These are phyloP conservation scores for Artemisia annua DNA, from an alignment of 129 eudicot species.

Conservation along the genomic window DNA sequence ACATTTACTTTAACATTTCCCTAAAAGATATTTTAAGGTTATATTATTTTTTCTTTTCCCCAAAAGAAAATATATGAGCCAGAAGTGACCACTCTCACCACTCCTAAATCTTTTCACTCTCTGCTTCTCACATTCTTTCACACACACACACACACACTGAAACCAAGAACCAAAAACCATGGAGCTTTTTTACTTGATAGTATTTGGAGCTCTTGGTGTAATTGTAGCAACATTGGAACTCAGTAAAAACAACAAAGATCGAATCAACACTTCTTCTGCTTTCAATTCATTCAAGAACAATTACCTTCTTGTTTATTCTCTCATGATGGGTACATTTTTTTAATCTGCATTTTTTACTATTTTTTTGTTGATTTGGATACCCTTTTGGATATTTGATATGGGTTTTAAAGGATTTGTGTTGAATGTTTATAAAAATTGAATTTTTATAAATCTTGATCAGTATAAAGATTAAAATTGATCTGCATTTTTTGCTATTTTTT, in stretches of 20 bases:
- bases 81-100: too few relatives aligned
- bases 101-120: too few relatives aligned
- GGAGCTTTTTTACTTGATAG: slow-evolving; percentile 77
- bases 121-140: not conserved
- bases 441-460: not conserved
- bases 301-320: slow-evolving; percentile 81
- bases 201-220: slow-evolving; percentile 56
- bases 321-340: slow-evolving; percentile 73
- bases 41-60: too few relatives aligned
- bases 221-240: slow-evolving; percentile 70
- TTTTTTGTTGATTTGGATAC: slow-evolving; percentile 6
- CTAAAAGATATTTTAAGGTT: too few relatives aligned
- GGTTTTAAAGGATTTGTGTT: slow-evolving; percentile 20
- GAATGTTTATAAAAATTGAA: slow-evolving; percentile 8
- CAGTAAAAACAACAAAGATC: slow-evolving; percentile 77
- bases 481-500: not conserved
- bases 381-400: not conserved
- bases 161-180: slow-evolving; percentile 18
- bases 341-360: not conserved
- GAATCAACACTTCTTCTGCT: slow-evolving; percentile 66
- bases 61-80: too few relatives aligned
- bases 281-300: slow-evolving; percentile 88
- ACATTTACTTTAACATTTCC: too few relatives aligned
- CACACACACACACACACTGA: not conserved
- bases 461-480: not conserved